Conservation (phyloP, 2,329 filamentous ascomycete species). For the Penicillium italicum region DNA sequence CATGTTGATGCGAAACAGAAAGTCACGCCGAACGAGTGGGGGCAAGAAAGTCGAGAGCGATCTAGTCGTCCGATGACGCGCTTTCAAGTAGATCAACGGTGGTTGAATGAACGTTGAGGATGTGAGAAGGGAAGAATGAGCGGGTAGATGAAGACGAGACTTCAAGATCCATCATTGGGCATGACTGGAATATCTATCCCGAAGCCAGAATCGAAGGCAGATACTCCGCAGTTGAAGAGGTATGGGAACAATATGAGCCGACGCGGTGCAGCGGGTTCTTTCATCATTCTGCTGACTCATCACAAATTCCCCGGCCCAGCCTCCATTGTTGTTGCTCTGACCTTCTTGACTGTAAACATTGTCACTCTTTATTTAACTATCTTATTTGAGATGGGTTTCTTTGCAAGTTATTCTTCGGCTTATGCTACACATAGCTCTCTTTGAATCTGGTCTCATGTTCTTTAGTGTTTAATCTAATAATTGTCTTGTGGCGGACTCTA, state of each 20-base stretch:
- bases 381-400: background rate
- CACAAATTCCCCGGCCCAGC: background rate
- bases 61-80: constrained; percentile 10
- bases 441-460: background rate
- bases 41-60: background rate
- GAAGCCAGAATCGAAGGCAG: background rate
- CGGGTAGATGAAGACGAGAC: background rate
- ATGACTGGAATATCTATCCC: constrained; percentile 4
- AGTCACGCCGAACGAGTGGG: background rate
- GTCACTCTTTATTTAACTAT: background rate
- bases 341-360: background rate
- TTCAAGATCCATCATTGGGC: constrained; percentile 16
- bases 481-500: background rate
- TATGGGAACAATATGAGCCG: constrained; percentile 6
- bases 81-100: background rate
- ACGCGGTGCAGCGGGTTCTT: background rate
- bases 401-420: background rate
- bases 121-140: background rate
- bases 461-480: background rate
- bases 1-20: background rate
- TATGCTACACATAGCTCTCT: background rate
- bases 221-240: background rate
- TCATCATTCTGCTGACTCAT: constrained; percentile 9
- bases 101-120: background rate
- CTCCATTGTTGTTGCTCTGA: background rate